Base-by-base conservation (phyloP, 345 rosid genomes). In the Linum tenue region DNA sequence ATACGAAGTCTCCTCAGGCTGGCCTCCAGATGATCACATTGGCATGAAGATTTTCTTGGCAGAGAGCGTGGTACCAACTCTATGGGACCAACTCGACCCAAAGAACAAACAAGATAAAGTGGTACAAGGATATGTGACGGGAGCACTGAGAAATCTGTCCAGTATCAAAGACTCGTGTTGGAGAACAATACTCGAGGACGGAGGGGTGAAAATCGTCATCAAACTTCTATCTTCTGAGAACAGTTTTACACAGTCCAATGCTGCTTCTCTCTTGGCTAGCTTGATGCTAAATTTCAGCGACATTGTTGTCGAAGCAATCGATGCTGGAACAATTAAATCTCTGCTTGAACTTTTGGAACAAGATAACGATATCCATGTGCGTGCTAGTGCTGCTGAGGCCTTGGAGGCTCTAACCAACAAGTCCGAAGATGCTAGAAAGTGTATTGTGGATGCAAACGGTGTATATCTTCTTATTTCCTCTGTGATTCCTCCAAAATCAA, bases 121-220 rank as follows among this genome's bases (percentile, higher is more conserved):
- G 56, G 96, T 89, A 6, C 86, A 85, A 77, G 98, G 96, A 7
- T 84, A 79, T 74, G 76, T 92, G 68, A 85, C 85, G 5, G 98
- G 96, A 66, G 96, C 96, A 64, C 75, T 92, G 71, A 85, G 92
- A 76, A 92, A 92, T 75, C 96, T 89, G 70, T 89, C 96, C 10
- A 77, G 88, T 35, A 83, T 83, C 66, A 86, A 80, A 79, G 89
- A 89, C 65, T 82, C 79, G 3, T 89, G 83, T 64, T 89, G 92
- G 96, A 84, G 73, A 68, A 75, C 83, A 63, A 82, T 85, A 41
- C 83, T 89, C 9, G 84, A 87, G 77, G 85, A 86, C 72, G 92
- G 86, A 8, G 95, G 92, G 44, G 82, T 84, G 10, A 82, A 84
- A 79, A 81, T 83, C 67, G 85, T 89, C 62, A 79, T 89, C 56